Evolutionary conservation across 31 red algal species (phyloP).

Genomic region (Asparagopsis taxiformis): DNA sequence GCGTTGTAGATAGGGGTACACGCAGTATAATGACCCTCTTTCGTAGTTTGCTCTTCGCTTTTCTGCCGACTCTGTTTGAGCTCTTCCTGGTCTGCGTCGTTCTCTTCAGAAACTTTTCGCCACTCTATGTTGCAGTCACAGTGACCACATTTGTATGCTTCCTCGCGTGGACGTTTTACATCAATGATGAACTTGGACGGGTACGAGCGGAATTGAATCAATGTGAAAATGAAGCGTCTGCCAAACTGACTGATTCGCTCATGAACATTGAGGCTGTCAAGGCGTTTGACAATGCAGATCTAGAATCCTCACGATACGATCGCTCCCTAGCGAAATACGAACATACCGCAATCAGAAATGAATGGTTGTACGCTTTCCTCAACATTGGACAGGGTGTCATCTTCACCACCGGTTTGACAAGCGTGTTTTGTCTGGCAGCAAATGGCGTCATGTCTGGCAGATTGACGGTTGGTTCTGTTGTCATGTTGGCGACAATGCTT

Average conservation of each 20-base stretch:
- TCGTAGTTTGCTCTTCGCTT: slow-evolving; percentile 72
- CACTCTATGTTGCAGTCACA: slow-evolving; percentile 49
- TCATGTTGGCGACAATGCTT: slow-evolving; percentile 85
- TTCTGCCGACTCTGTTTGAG: slow-evolving; percentile 87
- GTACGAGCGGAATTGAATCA: slow-evolving; percentile 68
- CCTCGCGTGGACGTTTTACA: slow-evolving; percentile 60
- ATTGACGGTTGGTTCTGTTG: slow-evolving; percentile 84
- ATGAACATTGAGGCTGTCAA: slow-evolving; percentile 75
- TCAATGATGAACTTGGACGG: slow-evolving; percentile 59
- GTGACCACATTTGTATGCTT: slow-evolving; percentile 61
- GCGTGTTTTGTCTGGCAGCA: slow-evolving; percentile 48
- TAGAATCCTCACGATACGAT: slow-evolving; percentile 77
- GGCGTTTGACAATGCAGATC: slow-evolving; percentile 68
- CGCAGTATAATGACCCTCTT: slow-evolving; percentile 79
- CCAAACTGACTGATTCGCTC: slow-evolving; percentile 81
- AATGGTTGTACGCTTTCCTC: slow-evolving; percentile 67
- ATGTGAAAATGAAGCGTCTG: slow-evolving; percentile 81
- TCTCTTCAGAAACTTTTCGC: slow-evolving; percentile 45
- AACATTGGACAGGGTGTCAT: slow-evolving; percentile 84
- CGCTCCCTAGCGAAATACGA: slow-evolving; percentile 68
- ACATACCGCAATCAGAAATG: slow-evolving; percentile 60
- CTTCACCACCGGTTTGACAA: slow-evolving; percentile 62
- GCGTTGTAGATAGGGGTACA: slow-evolving; percentile 85
- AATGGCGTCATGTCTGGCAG: slow-evolving; percentile 50
- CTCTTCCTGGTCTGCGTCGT: slow-evolving; percentile 78